Percentiles rank a stretch among this genome's conserved stretches.
Evolutionary conservation across 345 rosid genomes (phyloP).

Genomic region (Isatis tinctoria): DNA sequence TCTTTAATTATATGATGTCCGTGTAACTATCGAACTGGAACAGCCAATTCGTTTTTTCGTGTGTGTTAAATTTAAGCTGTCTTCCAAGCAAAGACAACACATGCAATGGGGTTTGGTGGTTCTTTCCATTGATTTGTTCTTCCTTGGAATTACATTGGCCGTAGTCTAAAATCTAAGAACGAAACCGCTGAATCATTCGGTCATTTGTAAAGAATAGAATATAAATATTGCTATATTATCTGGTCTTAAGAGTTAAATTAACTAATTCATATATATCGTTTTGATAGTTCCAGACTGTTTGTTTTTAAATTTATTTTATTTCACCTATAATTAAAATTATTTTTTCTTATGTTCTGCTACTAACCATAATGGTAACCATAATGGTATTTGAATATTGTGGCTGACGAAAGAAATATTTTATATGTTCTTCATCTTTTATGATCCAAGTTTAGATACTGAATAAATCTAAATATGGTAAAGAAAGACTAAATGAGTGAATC

Average conservation of each 20-base stretch:
- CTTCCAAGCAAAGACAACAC: constrained; percentile 31
- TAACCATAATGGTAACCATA: not conserved
- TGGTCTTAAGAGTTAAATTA: not conserved
- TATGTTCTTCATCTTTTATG: too few species aligned
- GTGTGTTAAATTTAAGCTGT: constrained; percentile 17
- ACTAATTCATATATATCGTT: not conserved
- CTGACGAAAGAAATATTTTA: too few species aligned
- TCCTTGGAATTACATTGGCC: not conserved
- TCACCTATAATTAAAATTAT: not conserved
- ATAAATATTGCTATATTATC: not conserved
- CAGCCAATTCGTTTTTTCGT: not conserved
- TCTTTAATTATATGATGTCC: not conserved
- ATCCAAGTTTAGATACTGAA: not conserved
- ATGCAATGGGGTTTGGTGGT: constrained; percentile 14
- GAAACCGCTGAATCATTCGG: not conserved
- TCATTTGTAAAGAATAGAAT: not conserved
- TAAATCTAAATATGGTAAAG: not conserved
- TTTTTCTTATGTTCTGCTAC: not conserved
- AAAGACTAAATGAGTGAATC: not conserved
- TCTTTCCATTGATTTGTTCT: not conserved
- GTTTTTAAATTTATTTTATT: not conserved
- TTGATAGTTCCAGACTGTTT: not conserved
- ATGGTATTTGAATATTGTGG: not conserved
- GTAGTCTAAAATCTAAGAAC: not conserved
- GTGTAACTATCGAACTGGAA: constrained; percentile 13